These are phyloP conservation scores for Candida vartiovaarae DNA, from an alignment of 805 yeast species.

Conservation along the genomic window DNA sequence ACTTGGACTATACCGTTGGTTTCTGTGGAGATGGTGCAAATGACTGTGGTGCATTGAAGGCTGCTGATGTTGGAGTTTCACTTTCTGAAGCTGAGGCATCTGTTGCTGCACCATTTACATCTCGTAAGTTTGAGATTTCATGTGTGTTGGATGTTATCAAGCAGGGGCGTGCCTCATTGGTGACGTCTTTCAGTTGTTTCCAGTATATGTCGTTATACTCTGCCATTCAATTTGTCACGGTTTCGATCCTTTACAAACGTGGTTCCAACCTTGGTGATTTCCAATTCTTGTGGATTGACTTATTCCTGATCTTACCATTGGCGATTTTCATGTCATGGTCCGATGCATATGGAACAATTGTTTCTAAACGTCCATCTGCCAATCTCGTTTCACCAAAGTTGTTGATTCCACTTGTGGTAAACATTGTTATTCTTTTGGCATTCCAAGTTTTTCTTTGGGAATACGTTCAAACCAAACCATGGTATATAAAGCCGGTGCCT, in stretches of 20 bases:
- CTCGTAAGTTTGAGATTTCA: constrained; percentile 80
- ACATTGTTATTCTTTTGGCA: constrained; percentile 51
- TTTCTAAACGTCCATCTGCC: constrained; percentile 83
- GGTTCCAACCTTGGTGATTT: constrained; percentile 96
- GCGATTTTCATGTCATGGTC: constrained; percentile 99
- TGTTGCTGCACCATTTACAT: constrained; percentile 97
- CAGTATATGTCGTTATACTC: constrained; percentile 96
- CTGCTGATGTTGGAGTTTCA: constrained; percentile 96
- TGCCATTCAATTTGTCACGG: constrained; percentile 90
- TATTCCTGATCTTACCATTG: constrained; percentile 84
- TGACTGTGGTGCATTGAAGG: constrained; percentile 97
- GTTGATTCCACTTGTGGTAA: constrained; percentile 73
- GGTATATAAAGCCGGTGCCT: constrained; percentile 79
- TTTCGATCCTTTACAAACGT: constrained; percentile 73
- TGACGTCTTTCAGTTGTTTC: constrained; percentile 94
- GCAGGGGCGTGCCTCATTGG: constrained; percentile 93
- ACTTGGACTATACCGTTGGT: constrained; percentile 84
- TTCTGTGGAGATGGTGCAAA: constrained; percentile 99
- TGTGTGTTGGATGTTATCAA: constrained; percentile 87
- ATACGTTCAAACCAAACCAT: constrained; percentile 45
- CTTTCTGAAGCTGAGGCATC: constrained; percentile 97
- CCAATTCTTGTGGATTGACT: constrained; percentile 90
- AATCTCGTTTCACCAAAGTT: constrained; percentile 87
- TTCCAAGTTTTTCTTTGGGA: constrained; percentile 72
- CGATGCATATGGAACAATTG: constrained; percentile 55